phyloP scores from a whole-genome alignment of 2,329 filamentous ascomycete genomes.

The Ustulina deusta region DNA sequence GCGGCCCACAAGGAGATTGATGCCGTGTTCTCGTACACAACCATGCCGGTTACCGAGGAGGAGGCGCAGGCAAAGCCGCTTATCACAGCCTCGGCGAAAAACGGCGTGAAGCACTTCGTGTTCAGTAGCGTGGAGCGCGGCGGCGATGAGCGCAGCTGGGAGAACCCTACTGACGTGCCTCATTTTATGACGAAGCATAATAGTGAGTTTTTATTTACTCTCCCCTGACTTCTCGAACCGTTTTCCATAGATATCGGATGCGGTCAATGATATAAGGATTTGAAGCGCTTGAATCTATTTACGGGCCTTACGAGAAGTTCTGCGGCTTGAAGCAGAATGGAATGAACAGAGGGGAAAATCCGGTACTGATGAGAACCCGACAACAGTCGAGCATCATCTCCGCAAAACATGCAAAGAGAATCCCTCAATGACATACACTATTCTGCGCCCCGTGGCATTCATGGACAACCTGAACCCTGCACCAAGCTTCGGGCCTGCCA shows the following conservation, averaged over 20 bases:
- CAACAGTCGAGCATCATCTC: slow-evolving; percentile 34
- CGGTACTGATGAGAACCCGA: slow-evolving; percentile 1
- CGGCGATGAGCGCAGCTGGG: slow-evolving; percentile 62
- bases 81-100: slow-evolving; percentile 52
- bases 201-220: slow-evolving; percentile 23
- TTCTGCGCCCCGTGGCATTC: slow-evolving; percentile 56
- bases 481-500: slow-evolving; percentile 49
- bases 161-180: slow-evolving; percentile 64
- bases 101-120: slow-evolving; percentile 68
- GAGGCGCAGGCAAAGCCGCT: slow-evolving; percentile 53
- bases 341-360: not conserved
- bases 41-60: slow-evolving; percentile 50
- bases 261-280: not conserved
- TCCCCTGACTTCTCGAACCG: not conserved
- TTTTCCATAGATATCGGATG: not conserved
- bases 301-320: not conserved
- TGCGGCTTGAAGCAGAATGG: not conserved
- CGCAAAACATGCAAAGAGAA: slow-evolving; percentile 34
- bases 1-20: slow-evolving; percentile 48
- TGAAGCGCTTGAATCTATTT: not conserved
- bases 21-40: slow-evolving; percentile 53
- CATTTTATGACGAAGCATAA: slow-evolving; percentile 70
- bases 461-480: slow-evolving; percentile 56
- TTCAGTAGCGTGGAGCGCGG: slow-evolving; percentile 75
- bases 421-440: slow-evolving; percentile 53